Conservation (phyloP, 192 early-diverging fungal species). For the Coemansia sp. region DNA sequence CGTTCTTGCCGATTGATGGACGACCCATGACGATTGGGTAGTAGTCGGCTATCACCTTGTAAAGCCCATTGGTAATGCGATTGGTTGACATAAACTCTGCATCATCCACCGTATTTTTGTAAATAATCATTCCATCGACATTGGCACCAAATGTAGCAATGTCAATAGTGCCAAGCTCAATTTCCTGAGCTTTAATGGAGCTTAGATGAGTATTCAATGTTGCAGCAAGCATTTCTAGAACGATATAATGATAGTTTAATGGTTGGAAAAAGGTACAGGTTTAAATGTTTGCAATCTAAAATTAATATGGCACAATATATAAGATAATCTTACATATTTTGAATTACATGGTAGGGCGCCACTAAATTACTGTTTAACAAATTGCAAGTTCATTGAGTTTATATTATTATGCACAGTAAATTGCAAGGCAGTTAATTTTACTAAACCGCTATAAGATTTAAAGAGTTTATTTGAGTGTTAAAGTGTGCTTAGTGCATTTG, state of each 20-base stretch:
- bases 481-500: no score
- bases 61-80: conserved; percentile 26
- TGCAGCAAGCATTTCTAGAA: neutral
- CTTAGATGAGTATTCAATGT: neutral
- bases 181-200: conserved; percentile 29
- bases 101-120: conserved; percentile 10
- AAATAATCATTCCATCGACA: conserved; percentile 32
- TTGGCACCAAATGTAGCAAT: conserved; percentile 30
- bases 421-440: no score
- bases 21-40: conserved; percentile 42
- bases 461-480: no score
- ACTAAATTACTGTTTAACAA: no score
- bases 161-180: conserved; percentile 35
- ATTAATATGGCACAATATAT: no score
- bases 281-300: no score
- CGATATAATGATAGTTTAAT: neutral
- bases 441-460: no score
- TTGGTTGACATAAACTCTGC: conserved; percentile 33
- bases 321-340: no score
- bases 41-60: conserved; percentile 34
- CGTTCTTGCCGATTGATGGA: conserved; percentile 18
- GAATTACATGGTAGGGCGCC: no score
- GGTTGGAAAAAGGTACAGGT: neutral
- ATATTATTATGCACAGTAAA: no score
- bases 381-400: no score